Evolutionary conservation across 2,329 filamentous ascomycete species (phyloP), one percentile per base, ranked within the genome.

Genomic region (Gnomoniopsis sp.): DNA sequence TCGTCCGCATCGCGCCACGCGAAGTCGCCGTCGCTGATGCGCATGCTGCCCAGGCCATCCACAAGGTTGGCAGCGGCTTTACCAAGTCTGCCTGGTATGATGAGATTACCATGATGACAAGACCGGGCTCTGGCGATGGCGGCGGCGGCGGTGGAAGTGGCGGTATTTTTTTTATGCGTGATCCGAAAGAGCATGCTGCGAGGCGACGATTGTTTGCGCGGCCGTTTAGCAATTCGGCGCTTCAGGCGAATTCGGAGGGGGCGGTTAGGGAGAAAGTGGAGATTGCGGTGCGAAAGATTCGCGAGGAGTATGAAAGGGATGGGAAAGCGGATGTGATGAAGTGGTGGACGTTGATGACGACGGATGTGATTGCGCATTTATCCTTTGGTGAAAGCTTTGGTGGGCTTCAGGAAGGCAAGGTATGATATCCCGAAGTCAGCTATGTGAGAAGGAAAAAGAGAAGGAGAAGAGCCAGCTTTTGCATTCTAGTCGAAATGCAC

Each of bases 271-370:
- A 36, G 15, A 61, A 61, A 46, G 59, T 33, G 6, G 33, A 44
- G 10, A 12, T 58, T 23, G 56, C 59, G 1, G 56, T 61, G 7
- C 19, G 15, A 19, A 61, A 23, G 55, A 61, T 61, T 33, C 53
- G 51, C 1, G 48, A 36, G 3, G 59, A 61, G 43, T 44, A 44
- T 22, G 48, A 48, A n/a, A 17, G 38, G 15, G 64, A 65, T 0
- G 72, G 70, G 0, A 65, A 58, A 0, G 68, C 64, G 0, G 75
- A 80, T 60, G 63, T 78, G 1, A 66, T 74, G 57, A 76, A 77
- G 52, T 79, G 77, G 76, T 77, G 74, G 70, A 65, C 69, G 2
- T 75, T 77, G 53, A 72, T 79, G 71, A 65, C 75, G 4, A 76
- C 75, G 0, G 77, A 80, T 65, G 67, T 77, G 1, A 75, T 78